These are phyloP conservation scores for Gleditsia sinensis DNA, from an alignment of 306 rosid genomes.

Conservation along the genomic window DNA sequence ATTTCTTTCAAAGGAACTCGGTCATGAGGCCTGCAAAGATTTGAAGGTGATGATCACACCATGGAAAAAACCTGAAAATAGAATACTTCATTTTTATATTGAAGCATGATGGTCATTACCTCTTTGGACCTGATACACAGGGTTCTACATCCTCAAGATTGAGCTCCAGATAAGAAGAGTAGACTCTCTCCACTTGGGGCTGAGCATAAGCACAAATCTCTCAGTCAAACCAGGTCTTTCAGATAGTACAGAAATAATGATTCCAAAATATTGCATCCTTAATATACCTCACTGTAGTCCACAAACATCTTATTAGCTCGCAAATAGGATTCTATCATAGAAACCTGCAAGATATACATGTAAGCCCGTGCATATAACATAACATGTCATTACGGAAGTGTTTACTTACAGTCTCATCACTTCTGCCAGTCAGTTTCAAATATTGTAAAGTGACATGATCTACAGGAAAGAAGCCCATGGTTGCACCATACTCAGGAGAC, in stretches of 20 bases:
- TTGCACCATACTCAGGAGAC: conserved; percentile 98
- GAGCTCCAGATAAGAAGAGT: conserved; percentile 81
- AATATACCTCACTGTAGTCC: conserved; percentile 77
- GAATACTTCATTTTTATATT: not conserved
- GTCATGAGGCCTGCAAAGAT: conserved; percentile 84
- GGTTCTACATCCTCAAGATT: conserved; percentile 85
- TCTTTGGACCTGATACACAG: conserved; percentile 95
- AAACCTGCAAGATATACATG: conserved; percentile 55
- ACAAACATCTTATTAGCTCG: conserved; percentile 92
- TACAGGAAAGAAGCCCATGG: conserved; percentile 99
- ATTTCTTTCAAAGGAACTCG: conserved; percentile 91
- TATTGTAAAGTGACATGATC: conserved; percentile 95
- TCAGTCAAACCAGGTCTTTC: conserved; percentile 32
- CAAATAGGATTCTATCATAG: conserved; percentile 79
- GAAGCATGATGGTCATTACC: conserved; percentile 52
- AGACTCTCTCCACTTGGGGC: conserved; percentile 83
- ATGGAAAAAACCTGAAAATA: conserved; percentile 20
- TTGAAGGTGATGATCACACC: conserved; percentile 30
- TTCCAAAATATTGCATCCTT: not conserved
- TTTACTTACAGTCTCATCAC: conserved; percentile 71
- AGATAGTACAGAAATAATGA: not conserved
- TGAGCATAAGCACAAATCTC: conserved; percentile 43
- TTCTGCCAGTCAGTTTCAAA: conserved; percentile 89
- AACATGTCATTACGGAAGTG: conserved; percentile 16
- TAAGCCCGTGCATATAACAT: conserved; percentile 42